A percentile compares a stretch with the other conserved stretches of the same genome.
These are phyloP conservation scores for Chlamydomonas sp. DNA, from an alignment of 139 green algal species.

Conservation along the genomic window DNA sequence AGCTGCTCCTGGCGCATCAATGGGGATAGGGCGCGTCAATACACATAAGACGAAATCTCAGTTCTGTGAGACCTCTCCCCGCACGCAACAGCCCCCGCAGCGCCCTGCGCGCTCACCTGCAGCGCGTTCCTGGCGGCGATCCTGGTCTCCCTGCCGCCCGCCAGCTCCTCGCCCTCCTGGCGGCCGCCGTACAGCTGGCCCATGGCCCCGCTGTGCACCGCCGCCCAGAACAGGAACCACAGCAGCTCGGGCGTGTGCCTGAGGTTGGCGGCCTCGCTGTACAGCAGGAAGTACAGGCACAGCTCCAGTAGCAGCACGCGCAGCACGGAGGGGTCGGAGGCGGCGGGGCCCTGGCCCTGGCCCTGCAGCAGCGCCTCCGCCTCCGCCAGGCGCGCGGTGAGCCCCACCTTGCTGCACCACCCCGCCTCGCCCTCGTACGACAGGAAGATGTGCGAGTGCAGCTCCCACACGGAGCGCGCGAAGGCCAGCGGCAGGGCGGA, in stretches of 20 bases:
- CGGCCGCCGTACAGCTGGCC: constrained; percentile 3
- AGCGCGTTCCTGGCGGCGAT: constrained; percentile 18
- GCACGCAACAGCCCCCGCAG: background rate
- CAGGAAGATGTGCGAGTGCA: constrained; percentile 37
- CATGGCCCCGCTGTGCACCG: constrained; percentile 12
- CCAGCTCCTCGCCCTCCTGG: background rate
- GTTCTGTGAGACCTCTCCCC: background rate
- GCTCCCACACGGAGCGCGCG: constrained; percentile 21
- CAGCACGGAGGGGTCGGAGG: background rate
- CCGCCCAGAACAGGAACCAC: constrained; percentile 82
- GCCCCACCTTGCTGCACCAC: constrained; percentile 6
- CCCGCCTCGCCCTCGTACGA: constrained; percentile 10
- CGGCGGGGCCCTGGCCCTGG: background rate
- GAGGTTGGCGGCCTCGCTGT: constrained; percentile 77
- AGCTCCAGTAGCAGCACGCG: constrained; percentile 39
- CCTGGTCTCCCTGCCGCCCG: background rate
- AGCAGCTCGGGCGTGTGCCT: constrained; percentile 79
- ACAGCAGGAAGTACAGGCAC: constrained; percentile 46
- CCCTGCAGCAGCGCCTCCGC: background rate
- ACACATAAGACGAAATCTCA: no score
- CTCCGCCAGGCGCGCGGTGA: background rate
- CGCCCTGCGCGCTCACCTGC: background rate
- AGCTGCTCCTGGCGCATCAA: no score
- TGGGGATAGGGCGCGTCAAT: no score
- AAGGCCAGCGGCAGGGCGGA: background rate